phyloP scores from a whole-genome alignment of 305 asterid species.

The Fraxinus ornus region DNA sequence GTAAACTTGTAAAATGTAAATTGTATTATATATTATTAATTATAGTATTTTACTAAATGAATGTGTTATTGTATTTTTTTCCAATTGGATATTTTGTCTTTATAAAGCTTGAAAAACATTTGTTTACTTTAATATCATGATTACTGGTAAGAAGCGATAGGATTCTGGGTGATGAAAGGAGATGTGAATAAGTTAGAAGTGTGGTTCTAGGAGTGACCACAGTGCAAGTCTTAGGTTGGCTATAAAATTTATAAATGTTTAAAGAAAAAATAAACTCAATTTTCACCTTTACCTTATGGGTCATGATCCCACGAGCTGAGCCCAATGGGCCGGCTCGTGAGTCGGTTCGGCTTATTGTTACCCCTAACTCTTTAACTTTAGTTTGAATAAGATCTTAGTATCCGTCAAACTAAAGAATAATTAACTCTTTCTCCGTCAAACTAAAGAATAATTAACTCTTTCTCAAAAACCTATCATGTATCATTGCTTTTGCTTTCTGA shows the following conservation, averaged over 20 bases:
- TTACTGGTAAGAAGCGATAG: not conserved
- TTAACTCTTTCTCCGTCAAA: not conserved
- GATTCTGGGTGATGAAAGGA: not conserved
- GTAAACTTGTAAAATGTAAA: not conserved
- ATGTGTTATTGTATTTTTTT: not conserved
- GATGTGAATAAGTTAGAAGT: not conserved
- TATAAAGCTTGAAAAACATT: not conserved
- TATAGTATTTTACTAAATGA: not conserved
- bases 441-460: not conserved
- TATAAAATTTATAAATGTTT: not conserved
- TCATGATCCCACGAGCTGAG: not conserved
- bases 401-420: not conserved
- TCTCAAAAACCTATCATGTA: slow-evolving; percentile 12
- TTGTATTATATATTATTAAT: not conserved
- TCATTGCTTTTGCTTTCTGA: slow-evolving; percentile 3
- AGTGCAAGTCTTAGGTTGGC: not conserved
- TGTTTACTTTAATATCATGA: not conserved
- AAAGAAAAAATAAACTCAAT: not conserved
- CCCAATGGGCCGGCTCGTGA: not conserved
- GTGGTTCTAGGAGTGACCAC: not conserved
- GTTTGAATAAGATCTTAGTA: not conserved
- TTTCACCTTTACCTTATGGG: not conserved
- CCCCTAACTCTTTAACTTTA: not conserved
- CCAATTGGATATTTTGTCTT: not conserved
- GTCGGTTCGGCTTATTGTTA: not conserved